Conservation (phyloP, 345 rosid species). For the Gossypium sturtianum region DNA sequence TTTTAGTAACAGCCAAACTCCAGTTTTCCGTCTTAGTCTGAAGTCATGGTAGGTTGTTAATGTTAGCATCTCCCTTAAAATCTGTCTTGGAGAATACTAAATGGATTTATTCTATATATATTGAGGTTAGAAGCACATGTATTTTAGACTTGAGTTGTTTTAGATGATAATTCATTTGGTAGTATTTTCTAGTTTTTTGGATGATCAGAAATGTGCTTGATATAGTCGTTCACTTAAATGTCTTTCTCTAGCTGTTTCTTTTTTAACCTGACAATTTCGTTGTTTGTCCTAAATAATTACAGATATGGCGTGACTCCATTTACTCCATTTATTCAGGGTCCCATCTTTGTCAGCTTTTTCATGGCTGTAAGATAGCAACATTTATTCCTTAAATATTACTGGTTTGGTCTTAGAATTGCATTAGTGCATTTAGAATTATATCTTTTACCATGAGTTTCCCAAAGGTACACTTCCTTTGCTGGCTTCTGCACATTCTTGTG, state of each 20-base stretch:
- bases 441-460: slow-evolving; percentile 61
- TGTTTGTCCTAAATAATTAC: slow-evolving; percentile 21
- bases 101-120: neutral
- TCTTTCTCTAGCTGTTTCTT: neutral
- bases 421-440: slow-evolving; percentile 4
- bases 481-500: neutral
- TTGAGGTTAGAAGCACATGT: neutral
- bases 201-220: neutral
- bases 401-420: neutral
- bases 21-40: neutral
- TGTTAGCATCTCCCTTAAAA: neutral
- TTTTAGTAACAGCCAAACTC: too few relatives aligned
- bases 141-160: neutral
- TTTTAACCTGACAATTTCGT: neutral
- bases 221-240: neutral
- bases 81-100: neutral
- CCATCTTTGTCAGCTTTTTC: slow-evolving; percentile 69
- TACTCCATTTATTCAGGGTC: slow-evolving; percentile 71
- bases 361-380: slow-evolving; percentile 57
- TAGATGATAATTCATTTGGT: neutral
- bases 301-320: slow-evolving; percentile 79
- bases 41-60: neutral
- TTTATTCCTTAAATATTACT: neutral
- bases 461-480: slow-evolving; percentile 35
- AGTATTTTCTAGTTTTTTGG: neutral